Conservation (phyloP, 306 rosid genomes). For the Cercis canadensis region DNA sequence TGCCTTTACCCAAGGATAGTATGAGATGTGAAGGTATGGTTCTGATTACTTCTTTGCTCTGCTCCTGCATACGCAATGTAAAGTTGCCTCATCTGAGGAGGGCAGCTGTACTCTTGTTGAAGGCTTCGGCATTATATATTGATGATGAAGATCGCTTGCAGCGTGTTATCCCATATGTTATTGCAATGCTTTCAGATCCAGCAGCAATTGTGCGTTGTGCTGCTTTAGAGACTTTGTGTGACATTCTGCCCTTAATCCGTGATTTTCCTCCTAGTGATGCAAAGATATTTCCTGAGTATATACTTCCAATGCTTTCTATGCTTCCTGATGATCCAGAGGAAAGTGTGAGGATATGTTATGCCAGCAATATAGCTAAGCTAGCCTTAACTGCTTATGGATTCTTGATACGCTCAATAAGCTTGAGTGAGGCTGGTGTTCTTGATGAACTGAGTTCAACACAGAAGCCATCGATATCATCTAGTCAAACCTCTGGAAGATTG, state of each 20-base stretch:
- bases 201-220: conserved; percentile 98
- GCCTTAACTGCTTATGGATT: conserved; percentile 94
- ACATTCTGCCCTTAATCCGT: conserved; percentile 87
- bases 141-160: conserved; percentile 96
- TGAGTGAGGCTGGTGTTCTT: conserved; percentile 97
- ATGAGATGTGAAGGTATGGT: conserved; percentile 98
- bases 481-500: conserved; percentile 68
- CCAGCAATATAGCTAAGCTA: conserved; percentile 91
- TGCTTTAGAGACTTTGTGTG: conserved; percentile 90
- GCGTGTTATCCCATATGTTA: conserved; percentile 90
- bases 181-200: conserved; percentile 90
- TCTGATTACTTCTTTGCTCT: conserved; percentile 88
- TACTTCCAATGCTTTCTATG: conserved; percentile 97
- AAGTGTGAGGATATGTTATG: conserved; percentile 96
- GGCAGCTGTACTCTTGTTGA: conserved; percentile 85
- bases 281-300: conserved; percentile 92
- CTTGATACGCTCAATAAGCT: conserved; percentile 86
- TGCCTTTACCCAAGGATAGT: conserved; percentile 76
- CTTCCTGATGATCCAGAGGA: conserved; percentile 99
- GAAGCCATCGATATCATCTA: conserved; percentile 59
- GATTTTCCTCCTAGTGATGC: conserved; percentile 99
- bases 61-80: conserved; percentile 94
- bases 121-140: conserved; percentile 84
- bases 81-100: conserved; percentile 93
- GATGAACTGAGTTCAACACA: conserved; percentile 72